Base-by-base conservation (phyloP, 2,329 filamentous ascomycete genomes). In the Basipetospora chlamydospora region DNA sequence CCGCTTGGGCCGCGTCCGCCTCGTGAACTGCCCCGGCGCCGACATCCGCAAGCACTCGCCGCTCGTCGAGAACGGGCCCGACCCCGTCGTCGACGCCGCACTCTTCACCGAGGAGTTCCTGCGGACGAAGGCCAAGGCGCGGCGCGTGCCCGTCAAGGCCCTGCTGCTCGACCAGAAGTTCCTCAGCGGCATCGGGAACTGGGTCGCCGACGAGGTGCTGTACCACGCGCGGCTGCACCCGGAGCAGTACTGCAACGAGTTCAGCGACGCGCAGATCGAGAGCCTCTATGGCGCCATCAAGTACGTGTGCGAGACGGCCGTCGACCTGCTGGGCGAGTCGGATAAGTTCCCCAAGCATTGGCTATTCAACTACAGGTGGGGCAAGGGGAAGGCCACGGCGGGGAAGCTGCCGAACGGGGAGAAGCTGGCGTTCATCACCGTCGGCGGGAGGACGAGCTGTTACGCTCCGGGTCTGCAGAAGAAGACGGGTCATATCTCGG, bases 181-280 rank as follows among this genome's bases (percentile, higher is more conserved):
- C 52, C 81, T 96, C 42, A 90, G 82, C 49, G 90, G 90, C 6
- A 83, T 98, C 43, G 90, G 90, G 0, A 96, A 96, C 52, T 98
- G 88, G 88, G 88, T 98, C 37, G 86, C 80, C 1, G 90, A 98
- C 51, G 90, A 98, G 55, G 78, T 94, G 6, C 63, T 98, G 35
- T 98, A 87, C 50, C 79, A 96, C 46, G 81, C 90, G 5, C 76
- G 71, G 34, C 69, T 96, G 12, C 88, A 98, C 46, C 90, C 90
- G 0, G 88, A 95, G 54, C 85, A 94, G 53, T 92, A 92, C 58
- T 85, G 80, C 57, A 78, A 95, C 49, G 81, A 82, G 0, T 80
- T 96, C 45, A 66, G 55, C 42, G 73, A 82, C 22, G 67, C 60
- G 1, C 79, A 95, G 53, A 73, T 92, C 43, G 67, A 71, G 44